These are phyloP conservation scores for Cantharellus cinnabarinus DNA, from an alignment of 768 basidiomycete genomes.

Conservation along the genomic window DNA sequence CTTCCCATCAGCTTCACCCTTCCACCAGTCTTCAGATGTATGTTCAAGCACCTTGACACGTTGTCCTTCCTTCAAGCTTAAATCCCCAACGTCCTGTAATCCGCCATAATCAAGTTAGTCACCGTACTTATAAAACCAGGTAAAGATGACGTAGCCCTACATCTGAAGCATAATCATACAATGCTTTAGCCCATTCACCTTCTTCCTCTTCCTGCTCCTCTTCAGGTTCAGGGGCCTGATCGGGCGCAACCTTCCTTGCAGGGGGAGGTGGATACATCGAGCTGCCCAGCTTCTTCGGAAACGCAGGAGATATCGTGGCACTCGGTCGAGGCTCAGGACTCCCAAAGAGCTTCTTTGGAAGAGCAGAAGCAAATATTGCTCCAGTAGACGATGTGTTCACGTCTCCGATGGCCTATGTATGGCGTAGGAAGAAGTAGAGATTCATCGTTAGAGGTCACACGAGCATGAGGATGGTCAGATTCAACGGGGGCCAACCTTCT, in stretches of 20 bases:
- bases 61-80: slow-evolving; percentile 18
- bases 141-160: slow-evolving; percentile 2
- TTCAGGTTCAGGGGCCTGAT: background rate
- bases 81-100: slow-evolving; percentile 14
- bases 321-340: background rate
- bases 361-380: background rate
- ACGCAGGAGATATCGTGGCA: background rate
- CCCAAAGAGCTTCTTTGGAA: background rate
- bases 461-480: background rate
- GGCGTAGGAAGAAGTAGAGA: background rate
- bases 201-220: slow-evolving; percentile 3
- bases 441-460: background rate
- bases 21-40: slow-evolving; percentile 23
- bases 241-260: background rate
- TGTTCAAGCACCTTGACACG: slow-evolving; percentile 15
- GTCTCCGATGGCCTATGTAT: background rate
- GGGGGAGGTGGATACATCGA: background rate
- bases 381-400: background rate
- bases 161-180: slow-evolving; percentile 8
- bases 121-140: background rate
- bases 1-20: slow-evolving; percentile 17
- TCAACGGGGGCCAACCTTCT: background rate
- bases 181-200: slow-evolving; percentile 8
- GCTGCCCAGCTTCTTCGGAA: background rate
- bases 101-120: background rate